Percentiles rank a stretch among this genome's conserved stretches.
These are phyloP conservation scores for Ogataea chonburiensis DNA, from an alignment of 805 yeast species.

Conservation along the genomic window DNA sequence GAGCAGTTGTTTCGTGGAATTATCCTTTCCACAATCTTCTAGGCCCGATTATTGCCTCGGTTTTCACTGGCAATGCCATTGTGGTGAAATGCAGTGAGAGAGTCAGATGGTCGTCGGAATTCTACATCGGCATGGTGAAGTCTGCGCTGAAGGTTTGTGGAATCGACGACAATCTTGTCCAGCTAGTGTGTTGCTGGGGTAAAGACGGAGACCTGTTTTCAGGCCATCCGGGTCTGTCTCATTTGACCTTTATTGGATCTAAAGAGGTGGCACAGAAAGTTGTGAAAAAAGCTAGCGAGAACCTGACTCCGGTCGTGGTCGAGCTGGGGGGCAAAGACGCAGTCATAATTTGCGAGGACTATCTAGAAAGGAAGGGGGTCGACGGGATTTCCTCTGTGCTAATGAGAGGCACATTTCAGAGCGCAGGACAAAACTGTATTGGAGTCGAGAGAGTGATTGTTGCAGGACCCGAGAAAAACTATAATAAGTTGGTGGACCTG, in stretches of 20 bases:
- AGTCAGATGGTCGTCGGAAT: conserved; percentile 90
- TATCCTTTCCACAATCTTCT: conserved; percentile 93
- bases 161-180: conserved; percentile 78
- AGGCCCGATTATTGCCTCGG: conserved; percentile 88
- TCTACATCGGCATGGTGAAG: conserved; percentile 70
- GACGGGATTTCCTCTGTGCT: conserved; percentile 69
- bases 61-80: conserved; percentile 89
- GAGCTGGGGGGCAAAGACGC: conserved; percentile 98
- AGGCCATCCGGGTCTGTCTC: conserved; percentile 76
- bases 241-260: conserved; percentile 95
- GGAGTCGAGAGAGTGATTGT: conserved; percentile 95
- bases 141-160: conserved; percentile 72
- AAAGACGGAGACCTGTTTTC: conserved; percentile 89
- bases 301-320: conserved; percentile 92
- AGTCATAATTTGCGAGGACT: conserved; percentile 81
- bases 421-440: conserved; percentile 97
- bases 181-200: conserved; percentile 76
- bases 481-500: conserved; percentile 58
- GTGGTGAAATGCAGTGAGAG: conserved; percentile 94
- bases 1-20: conserved; percentile 95
- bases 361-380: conserved; percentile 45
- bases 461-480: conserved; percentile 54
- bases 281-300: conserved; percentile 73
- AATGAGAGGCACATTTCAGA: conserved; percentile 94
- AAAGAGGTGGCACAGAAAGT: conserved; percentile 90